These are phyloP conservation scores for Silene noctiflora DNA, from an alignment of 179 eudicot genomes.

Conservation along the genomic window DNA sequence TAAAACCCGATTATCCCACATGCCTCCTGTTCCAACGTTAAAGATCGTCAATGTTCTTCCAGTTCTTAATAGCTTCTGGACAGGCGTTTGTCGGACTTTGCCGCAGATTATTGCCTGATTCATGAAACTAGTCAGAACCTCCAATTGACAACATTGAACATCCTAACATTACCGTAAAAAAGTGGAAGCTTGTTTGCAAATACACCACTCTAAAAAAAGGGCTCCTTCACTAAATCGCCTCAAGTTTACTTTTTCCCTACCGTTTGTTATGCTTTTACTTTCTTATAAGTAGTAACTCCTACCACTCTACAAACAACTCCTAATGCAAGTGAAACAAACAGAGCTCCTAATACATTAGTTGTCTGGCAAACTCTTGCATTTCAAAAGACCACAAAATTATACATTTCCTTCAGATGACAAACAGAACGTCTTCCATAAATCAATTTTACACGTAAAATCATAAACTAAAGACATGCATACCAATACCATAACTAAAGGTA, in stretches of 20 bases:
- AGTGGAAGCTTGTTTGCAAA: not conserved
- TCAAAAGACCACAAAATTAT: not conserved
- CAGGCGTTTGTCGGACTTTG: slow-evolving; percentile 79
- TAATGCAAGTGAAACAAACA: slow-evolving; percentile 2
- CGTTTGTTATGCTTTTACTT: not conserved
- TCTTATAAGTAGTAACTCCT: not conserved
- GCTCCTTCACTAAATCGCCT: not conserved
- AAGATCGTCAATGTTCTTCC: slow-evolving; percentile 86
- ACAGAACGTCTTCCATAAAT: too few relatives aligned
- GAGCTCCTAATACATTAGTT: too few relatives aligned
- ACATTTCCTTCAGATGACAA: not conserved
- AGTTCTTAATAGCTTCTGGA: slow-evolving; percentile 89
- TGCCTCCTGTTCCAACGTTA: slow-evolving; percentile 94
- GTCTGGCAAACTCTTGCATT: not conserved
- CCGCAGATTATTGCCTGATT: slow-evolving; percentile 89
- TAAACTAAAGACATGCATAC: too few relatives aligned
- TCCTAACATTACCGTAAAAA: not conserved
- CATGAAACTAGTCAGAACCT: slow-evolving; percentile 17
- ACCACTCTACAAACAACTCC: not conserved
- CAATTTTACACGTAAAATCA: too few relatives aligned
- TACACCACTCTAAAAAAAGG: not conserved
- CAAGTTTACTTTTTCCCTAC: not conserved
- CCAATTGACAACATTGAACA: slow-evolving; percentile 9
- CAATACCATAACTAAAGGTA: too few relatives aligned
- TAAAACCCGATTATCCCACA: slow-evolving; percentile 73